A percentile compares a stretch with the other conserved stretches of the same genome.
These are phyloP conservation scores for Colletotrichum magnum DNA, from an alignment of 2,329 filamentous ascomycete species.

Conservation along the genomic window DNA sequence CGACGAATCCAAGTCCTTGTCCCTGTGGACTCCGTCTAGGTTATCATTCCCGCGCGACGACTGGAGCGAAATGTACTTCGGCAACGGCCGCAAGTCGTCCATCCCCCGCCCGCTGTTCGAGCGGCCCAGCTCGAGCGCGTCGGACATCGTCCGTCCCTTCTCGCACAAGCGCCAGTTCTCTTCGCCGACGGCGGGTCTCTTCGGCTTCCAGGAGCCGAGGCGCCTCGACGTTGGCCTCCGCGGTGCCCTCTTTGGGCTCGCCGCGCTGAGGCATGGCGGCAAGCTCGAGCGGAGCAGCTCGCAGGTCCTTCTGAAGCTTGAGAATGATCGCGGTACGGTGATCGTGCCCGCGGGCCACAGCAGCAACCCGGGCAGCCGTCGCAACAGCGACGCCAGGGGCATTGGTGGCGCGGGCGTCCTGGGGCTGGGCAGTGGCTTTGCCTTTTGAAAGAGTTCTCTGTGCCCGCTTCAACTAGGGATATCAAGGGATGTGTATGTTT, in stretches of 20 bases:
- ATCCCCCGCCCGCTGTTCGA: constrained; percentile 30
- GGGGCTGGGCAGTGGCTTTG: constrained; percentile 30
- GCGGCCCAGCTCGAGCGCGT: constrained; percentile 19
- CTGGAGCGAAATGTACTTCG: constrained; percentile 24
- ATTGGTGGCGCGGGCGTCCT: constrained; percentile 30
- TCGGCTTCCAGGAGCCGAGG: constrained; percentile 41
- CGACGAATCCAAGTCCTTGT: constrained; percentile 28
- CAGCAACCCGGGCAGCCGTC: constrained; percentile 18
- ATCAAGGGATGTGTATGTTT: too few relatives aligned
- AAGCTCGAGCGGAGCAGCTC: constrained; percentile 25
- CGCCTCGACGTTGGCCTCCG: constrained; percentile 34
- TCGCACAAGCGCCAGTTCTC: constrained; percentile 42
- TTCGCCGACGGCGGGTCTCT: constrained; percentile 41
- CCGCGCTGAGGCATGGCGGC: constrained; percentile 8
- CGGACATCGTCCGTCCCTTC: not conserved
- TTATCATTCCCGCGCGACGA: constrained; percentile 30
- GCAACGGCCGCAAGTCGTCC: constrained; percentile 22
- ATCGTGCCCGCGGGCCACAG: constrained; percentile 25
- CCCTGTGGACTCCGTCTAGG: constrained; percentile 27
- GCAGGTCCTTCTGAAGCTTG: constrained; percentile 27
- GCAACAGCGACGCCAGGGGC: constrained; percentile 27
- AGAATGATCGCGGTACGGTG: constrained; percentile 31
- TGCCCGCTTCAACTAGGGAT: too few relatives aligned
- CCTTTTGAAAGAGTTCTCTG: not conserved
- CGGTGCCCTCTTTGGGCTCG: constrained; percentile 34